Evolutionary conservation across 352 stramenopile genomes (phyloP).

Genomic region (Phytophthora meadii): DNA sequence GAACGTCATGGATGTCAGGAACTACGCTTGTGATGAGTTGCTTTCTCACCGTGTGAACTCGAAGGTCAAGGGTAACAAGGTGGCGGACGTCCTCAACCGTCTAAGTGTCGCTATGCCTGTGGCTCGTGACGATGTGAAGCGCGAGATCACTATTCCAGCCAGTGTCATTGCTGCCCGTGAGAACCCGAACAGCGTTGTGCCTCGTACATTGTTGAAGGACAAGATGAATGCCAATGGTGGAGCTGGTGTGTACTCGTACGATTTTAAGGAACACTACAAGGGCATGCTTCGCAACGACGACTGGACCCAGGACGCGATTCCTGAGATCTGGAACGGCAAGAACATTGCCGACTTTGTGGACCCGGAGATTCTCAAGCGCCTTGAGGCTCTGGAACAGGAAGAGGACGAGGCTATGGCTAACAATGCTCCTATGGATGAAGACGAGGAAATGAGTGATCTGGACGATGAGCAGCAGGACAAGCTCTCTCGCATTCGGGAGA

Average conservation of each 20-base stretch:
- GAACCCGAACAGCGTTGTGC: constrained; percentile 40
- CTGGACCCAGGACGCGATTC: constrained; percentile 97
- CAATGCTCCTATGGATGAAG: constrained; percentile 89
- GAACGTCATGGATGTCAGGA: constrained; percentile 95
- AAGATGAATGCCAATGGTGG: constrained; percentile 96
- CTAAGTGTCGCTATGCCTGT: constrained; percentile 96
- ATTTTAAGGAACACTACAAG: constrained; percentile 98
- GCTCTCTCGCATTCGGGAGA: constrained; percentile 80
- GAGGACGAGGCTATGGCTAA: constrained; percentile 96
- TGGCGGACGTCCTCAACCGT: constrained; percentile 96
- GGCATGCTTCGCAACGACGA: constrained; percentile 95
- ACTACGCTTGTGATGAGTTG: constrained; percentile 96
- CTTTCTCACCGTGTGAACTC: constrained; percentile 94
- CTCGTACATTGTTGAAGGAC: constrained; percentile 82
- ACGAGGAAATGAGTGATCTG: constrained; percentile 90
- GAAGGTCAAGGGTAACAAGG: constrained; percentile 96
- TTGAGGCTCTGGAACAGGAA: constrained; percentile 96
- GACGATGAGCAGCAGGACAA: constrained; percentile 97
- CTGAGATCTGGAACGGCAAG: constrained; percentile 99
- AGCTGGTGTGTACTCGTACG: constrained; percentile 96
- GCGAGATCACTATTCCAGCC: constrained; percentile 94
- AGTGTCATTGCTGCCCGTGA: constrained; percentile 90
- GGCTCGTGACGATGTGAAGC: constrained; percentile 91
- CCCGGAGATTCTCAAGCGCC: constrained; percentile 96
- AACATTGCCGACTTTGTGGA: constrained; percentile 99